Conservation (phyloP, 139 green algal genomes). For the Picochlorum sp. region DNA sequence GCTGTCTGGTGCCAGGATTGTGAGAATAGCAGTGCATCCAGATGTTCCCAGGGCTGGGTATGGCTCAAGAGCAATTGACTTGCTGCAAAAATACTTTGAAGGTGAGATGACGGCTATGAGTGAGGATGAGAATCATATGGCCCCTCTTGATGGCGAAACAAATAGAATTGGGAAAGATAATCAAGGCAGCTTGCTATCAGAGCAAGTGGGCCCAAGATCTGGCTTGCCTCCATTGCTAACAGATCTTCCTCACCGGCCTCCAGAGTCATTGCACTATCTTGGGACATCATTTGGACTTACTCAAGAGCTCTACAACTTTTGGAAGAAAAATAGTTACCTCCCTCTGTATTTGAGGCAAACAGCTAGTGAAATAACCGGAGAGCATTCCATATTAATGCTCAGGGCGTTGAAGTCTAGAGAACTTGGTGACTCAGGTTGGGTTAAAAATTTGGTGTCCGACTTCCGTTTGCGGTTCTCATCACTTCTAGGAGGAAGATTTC, state of each 20-base stretch:
- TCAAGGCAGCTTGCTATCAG: conserved; percentile 39
- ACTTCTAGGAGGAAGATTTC: conserved; percentile 31
- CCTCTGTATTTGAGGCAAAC: conserved; percentile 92
- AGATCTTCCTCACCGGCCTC: conserved; percentile 55
- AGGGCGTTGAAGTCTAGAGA: conserved; percentile 50
- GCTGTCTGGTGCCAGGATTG: conserved; percentile 82
- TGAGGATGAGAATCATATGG: conserved; percentile 3
- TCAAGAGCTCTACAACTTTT: conserved; percentile 87
- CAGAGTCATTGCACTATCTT: conserved; percentile 88
- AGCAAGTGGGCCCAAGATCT: conserved; percentile 61
- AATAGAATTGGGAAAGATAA: background rate
- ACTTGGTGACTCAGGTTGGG: conserved; percentile 52
- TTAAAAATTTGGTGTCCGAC: conserved; percentile 68
- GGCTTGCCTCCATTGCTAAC: conserved; percentile 83
- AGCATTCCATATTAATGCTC: conserved; percentile 89
- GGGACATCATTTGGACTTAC: conserved; percentile 89
- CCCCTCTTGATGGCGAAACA: background rate
- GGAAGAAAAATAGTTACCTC: conserved; percentile 56
- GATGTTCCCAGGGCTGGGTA: conserved; percentile 73
- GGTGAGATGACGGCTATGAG: conserved; percentile 41
- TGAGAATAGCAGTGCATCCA: conserved; percentile 92
- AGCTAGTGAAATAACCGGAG: conserved; percentile 69
- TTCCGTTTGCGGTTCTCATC: conserved; percentile 50
- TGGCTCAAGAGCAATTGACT: conserved; percentile 40
- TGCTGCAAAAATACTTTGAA: conserved; percentile 57